These are phyloP conservation scores for Auricularia sp. DNA, from an alignment of 768 basidiomycete genomes.

Conservation along the genomic window DNA sequence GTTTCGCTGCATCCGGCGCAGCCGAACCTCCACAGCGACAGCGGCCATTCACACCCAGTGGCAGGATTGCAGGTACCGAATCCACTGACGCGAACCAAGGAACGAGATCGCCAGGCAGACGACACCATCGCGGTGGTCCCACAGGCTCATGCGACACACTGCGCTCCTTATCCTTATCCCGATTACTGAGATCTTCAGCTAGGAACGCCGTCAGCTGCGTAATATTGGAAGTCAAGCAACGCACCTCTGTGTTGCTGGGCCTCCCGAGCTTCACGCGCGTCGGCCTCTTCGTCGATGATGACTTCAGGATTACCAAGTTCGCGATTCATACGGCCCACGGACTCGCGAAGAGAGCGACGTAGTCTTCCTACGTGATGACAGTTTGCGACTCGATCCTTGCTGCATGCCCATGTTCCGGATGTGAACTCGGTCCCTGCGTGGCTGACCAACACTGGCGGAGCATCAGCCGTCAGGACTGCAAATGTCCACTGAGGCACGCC, in stretches of 20 bases:
- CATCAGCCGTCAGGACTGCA: background rate
- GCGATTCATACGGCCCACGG: too few relatives aligned
- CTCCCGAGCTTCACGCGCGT: too few relatives aligned
- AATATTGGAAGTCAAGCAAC: too few relatives aligned
- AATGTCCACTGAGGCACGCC: background rate
- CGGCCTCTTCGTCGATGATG: too few relatives aligned
- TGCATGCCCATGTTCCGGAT: background rate
- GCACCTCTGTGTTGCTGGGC: too few relatives aligned
- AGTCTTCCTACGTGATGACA: background rate
- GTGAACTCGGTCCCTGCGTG: background rate
- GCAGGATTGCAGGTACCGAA: background rate
- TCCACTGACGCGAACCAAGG: too few relatives aligned
- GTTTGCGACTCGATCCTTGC: background rate
- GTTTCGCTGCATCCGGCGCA: background rate
- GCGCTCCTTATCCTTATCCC: background rate
- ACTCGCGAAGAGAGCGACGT: background rate
- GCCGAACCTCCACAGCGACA: constrained; percentile 2
- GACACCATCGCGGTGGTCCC: background rate
- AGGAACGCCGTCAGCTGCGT: background rate
- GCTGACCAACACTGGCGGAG: background rate
- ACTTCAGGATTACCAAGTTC: too few relatives aligned
- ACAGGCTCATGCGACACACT: background rate
- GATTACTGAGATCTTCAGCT: background rate
- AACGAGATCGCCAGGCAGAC: background rate
- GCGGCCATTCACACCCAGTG: constrained; percentile 4